Conservation (phyloP, 768 basidiomycete genomes). For the Hydnum rufescens region DNA sequence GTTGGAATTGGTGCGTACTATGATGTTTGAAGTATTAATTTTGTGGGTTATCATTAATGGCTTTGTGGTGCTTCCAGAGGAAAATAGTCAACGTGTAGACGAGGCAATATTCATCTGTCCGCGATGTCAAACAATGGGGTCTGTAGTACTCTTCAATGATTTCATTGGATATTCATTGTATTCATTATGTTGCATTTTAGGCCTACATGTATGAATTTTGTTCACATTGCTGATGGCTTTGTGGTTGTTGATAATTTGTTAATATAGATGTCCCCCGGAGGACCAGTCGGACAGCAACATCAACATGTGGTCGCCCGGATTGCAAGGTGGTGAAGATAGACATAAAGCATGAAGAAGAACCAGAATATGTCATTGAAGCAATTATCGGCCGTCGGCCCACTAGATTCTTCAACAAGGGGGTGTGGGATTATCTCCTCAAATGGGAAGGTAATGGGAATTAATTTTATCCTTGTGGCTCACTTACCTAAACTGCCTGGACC, state of each 20-base stretch:
- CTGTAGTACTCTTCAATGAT: neutral
- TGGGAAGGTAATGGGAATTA: neutral
- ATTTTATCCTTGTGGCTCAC: neutral
- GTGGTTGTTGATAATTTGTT: neutral
- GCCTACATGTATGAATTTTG: neutral
- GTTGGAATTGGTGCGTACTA: neutral
- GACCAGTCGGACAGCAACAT: neutral
- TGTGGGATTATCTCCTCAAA: neutral
- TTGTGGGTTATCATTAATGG: neutral
- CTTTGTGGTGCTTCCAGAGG: neutral
- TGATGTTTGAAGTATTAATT: neutral
- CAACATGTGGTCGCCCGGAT: neutral
- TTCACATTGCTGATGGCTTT: neutral
- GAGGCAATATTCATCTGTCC: neutral
- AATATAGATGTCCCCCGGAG: neutral
- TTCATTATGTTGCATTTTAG: neutral
- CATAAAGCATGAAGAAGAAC: neutral
- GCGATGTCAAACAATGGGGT: neutral
- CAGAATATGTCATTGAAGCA: neutral
- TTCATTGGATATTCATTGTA: neutral
- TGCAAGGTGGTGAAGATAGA: neutral
- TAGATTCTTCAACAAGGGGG: neutral
- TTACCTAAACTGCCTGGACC: neutral
- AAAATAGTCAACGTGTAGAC: neutral
- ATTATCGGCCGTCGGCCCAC: neutral